phyloP scores from a whole-genome alignment of 176 grass and related monocot species.

The Zoysia japonica region DNA sequence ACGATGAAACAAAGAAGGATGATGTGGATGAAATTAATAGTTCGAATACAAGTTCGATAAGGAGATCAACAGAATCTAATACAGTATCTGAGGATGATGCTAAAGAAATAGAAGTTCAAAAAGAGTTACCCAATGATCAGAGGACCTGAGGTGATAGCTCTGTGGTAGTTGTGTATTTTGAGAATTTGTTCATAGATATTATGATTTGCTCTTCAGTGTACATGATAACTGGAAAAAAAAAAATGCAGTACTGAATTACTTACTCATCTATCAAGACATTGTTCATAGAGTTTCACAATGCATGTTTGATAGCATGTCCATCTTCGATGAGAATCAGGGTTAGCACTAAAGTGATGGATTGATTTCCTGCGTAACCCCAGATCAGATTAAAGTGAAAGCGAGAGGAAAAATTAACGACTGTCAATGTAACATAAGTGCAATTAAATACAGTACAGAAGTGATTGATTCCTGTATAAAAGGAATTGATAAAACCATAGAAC shows the following conservation, averaged over 20 bases:
- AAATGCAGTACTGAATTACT: not conserved
- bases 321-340: no score
- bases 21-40: slow-evolving; percentile 23
- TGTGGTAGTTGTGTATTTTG: not conserved
- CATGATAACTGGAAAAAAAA: not conserved
- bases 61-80: slow-evolving; percentile 9
- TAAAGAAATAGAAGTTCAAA: slow-evolving; percentile 24
- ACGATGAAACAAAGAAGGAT: slow-evolving; percentile 30
- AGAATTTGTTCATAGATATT: slow-evolving; percentile 10
- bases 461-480: no score
- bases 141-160: not conserved
- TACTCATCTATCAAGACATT: not conserved
- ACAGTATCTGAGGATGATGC: slow-evolving; percentile 13
- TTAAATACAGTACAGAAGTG: no score
- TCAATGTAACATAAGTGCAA: no score
- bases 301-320: no score
- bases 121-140: not conserved
- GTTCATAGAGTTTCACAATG: not conserved
- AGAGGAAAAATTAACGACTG: no score
- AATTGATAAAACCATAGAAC: no score
- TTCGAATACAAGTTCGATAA: slow-evolving; percentile 27
- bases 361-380: no score
- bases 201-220: slow-evolving; percentile 18
- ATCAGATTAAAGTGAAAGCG: no score
- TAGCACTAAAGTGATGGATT: no score